Evolutionary conservation across 2,329 filamentous ascomycete species (phyloP).

Genomic region (Tolypocladium capitatum): DNA sequence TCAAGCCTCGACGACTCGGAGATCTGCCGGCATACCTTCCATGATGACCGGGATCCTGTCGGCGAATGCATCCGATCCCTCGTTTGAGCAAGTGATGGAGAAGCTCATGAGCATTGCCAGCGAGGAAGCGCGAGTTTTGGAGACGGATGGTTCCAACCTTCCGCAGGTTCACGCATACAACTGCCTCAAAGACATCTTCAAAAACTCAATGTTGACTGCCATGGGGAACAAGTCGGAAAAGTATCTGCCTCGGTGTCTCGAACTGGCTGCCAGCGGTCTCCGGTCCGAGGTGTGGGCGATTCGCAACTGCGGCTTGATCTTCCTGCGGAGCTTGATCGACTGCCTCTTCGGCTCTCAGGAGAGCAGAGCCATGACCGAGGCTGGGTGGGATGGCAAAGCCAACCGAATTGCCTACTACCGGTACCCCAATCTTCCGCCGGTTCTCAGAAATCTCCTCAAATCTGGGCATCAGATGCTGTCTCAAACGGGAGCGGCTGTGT

Average conservation of each 20-base stretch:
- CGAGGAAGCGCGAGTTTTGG: conserved; percentile 35
- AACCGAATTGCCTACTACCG: conserved; percentile 56
- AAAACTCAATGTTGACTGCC: conserved; percentile 61
- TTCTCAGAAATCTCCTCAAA: conserved; percentile 50
- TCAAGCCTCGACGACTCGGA: conserved; percentile 70
- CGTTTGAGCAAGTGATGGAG: conserved; percentile 51
- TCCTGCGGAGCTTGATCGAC: conserved; percentile 77
- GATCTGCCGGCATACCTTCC: conserved; percentile 84
- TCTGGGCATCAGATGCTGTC: conserved; percentile 33
- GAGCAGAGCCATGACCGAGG: conserved; percentile 49
- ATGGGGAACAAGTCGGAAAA: conserved; percentile 60
- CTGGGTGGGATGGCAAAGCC: conserved; percentile 50
- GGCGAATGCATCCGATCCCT: conserved; percentile 43
- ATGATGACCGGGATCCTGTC: conserved; percentile 71
- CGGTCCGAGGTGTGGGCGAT: conserved; percentile 84
- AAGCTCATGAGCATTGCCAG: conserved; percentile 48
- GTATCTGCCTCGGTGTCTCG: conserved; percentile 60
- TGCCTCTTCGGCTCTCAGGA: conserved; percentile 63
- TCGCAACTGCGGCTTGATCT: conserved; percentile 80
- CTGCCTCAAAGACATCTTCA: conserved; percentile 84
- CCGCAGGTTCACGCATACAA: conserved; percentile 94
- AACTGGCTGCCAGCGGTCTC: conserved; percentile 68
- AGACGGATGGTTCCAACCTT: conserved; percentile 52
- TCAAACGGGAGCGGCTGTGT: conserved; percentile 17
- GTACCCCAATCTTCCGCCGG: conserved; percentile 50